Evolutionary conservation across 1,284 basidiomycete genomes (phyloP), one percentile per base, ranked within the genome.

Genomic region (Microstroma glucosiphilum): DNA sequence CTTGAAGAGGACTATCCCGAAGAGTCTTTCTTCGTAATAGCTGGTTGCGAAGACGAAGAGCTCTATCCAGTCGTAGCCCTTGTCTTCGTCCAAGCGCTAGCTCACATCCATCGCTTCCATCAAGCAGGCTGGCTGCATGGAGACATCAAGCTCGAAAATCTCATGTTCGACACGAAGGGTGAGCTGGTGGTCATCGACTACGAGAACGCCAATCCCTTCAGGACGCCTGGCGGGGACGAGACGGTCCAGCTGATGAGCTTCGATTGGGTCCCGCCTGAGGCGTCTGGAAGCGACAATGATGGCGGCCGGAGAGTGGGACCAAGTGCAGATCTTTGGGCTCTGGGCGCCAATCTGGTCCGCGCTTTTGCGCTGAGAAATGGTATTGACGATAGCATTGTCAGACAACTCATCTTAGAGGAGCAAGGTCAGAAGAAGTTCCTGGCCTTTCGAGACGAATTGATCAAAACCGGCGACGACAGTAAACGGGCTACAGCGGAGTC

Each of bases 1-100:
- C 59, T 78, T 15, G 76, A 78, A 37, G 70, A 78, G 46, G 76
- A 78, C 61, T 78, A 74, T 58, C 76, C 76, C 11, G 76, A 78
- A 49, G 76, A 78, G 60, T 75, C 72, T 2, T 78, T 78, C 53
- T 78, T 78, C 26, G 75, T 75, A 30, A 73, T 78, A 51, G 76
- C 75, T 0, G 76, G 76, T 2, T 77, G 76, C 58, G 69, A 74
- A 26, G 75, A 77, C 21, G 64, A 65, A 13, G 73, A 78, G 60
- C 63, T 78, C 11, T 69, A 64, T 55, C 69, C 73, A 0, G 72
- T 76, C 11, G 68, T 75, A 4, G 60, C 65, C 43, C 70, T 70
- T 56, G 65, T 78, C 41, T 78, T 76, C 59, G 59, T 64, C 0
- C 67, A 75, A 42, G 69, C 76, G 0, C 66, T 78, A n/a, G 59